These are phyloP conservation scores for Colletotrichum plurivorum DNA, from an alignment of 2,329 filamentous ascomycete genomes.

Conservation along the genomic window DNA sequence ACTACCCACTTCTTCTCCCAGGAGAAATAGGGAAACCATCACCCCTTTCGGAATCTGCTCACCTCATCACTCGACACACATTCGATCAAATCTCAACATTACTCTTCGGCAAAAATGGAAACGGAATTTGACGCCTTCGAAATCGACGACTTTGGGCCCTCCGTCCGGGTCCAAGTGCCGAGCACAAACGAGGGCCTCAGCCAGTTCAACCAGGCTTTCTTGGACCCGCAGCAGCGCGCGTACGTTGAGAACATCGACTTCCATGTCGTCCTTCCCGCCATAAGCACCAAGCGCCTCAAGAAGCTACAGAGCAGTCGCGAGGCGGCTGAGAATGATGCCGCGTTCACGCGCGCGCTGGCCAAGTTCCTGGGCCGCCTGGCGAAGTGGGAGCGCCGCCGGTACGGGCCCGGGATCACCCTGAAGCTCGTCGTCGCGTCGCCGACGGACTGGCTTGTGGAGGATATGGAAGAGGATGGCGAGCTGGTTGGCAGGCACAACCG, in stretches of 20 bases:
- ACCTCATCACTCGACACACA: not conserved
- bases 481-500: not conserved
- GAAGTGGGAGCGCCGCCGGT: conserved; percentile 14
- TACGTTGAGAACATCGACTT: conserved; percentile 21
- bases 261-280: conserved; percentile 7
- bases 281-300: conserved; percentile 10
- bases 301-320: conserved; percentile 4
- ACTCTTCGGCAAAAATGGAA: not conserved
- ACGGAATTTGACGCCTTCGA: conserved; percentile 8
- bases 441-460: conserved; percentile 15
- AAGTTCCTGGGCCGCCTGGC: not conserved
- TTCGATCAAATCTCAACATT: not conserved
- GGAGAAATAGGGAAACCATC: not conserved
- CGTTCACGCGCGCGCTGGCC: conserved; percentile 5
- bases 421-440: conserved; percentile 2
- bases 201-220: conserved; percentile 23
- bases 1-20: conserved; percentile 11
- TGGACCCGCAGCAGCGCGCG: conserved; percentile 13
- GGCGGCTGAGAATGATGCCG: not conserved
- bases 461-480: conserved; percentile 14
- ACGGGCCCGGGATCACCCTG: conserved; percentile 4
- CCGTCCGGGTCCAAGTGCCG: conserved; percentile 6
- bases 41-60: not conserved
- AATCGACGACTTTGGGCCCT: conserved; percentile 2
- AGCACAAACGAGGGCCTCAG: conserved; percentile 20